Conservation (phyloP, 2,329 filamentous ascomycete species). For the Colletotrichum sp. region DNA sequence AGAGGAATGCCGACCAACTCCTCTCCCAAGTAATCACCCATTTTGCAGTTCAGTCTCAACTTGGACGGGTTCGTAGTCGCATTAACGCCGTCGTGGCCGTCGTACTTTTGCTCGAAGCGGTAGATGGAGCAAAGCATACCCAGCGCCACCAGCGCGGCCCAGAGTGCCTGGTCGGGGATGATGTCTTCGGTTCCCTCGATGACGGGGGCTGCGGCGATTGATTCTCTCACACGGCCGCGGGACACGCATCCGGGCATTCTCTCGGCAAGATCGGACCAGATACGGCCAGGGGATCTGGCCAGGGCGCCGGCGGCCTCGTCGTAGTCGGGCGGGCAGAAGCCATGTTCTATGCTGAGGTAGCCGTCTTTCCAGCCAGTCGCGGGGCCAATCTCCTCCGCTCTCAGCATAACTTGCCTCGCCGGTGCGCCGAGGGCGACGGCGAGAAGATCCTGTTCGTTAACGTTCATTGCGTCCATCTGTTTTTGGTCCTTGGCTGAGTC, state of each 20-base stretch:
- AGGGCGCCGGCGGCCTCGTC: slow-evolving; percentile 52
- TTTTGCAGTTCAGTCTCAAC: slow-evolving; percentile 40
- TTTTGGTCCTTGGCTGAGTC: slow-evolving; percentile 38
- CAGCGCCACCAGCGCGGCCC: slow-evolving; percentile 56
- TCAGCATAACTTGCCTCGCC: slow-evolving; percentile 56
- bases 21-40: slow-evolving; percentile 54
- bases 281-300: slow-evolving; percentile 51
- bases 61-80: slow-evolving; percentile 34
- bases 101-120: slow-evolving; percentile 55
- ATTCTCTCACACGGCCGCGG: slow-evolving; percentile 53
- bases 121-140: slow-evolving; percentile 60
- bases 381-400: slow-evolving; percentile 56
- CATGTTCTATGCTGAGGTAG: slow-evolving; percentile 55
- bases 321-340: slow-evolving; percentile 56
- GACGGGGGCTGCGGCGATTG: slow-evolving; percentile 50
- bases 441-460: slow-evolving; percentile 52
- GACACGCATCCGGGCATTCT: slow-evolving; percentile 58
- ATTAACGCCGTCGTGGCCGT: slow-evolving; percentile 54
- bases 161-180: slow-evolving; percentile 56
- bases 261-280: slow-evolving; percentile 59
- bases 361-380: slow-evolving; percentile 58
- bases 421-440: slow-evolving; percentile 59
- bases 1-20: slow-evolving; percentile 55
- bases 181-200: slow-evolving; percentile 53
- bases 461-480: slow-evolving; percentile 52